Percentiles rank a stretch among this genome's conserved stretches.
Evolutionary conservation across 1,284 basidiomycete genomes (phyloP).

Genomic region (Pyrrhoderma noxium): DNA sequence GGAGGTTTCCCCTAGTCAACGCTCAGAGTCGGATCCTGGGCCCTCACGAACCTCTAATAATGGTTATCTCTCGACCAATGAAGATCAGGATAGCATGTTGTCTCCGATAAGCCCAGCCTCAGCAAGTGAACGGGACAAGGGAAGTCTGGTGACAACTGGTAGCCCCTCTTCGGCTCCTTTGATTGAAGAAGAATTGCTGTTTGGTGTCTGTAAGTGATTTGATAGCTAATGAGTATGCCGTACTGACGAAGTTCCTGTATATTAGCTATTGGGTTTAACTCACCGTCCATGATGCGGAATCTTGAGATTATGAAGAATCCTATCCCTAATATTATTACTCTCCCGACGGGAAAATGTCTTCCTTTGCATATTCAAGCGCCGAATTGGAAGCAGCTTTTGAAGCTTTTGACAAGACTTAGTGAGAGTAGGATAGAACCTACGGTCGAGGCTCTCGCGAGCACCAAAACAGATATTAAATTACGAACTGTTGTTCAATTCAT

Average conservation of each 20-base stretch:
- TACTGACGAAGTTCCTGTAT: no score
- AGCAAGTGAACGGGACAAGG: not conserved
- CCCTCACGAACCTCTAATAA: no score
- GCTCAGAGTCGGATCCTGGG: no score
- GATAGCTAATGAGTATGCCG: not conserved
- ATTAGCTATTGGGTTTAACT: constrained; percentile 57
- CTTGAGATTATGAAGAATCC: constrained; percentile 40
- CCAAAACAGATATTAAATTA: constrained; percentile 50
- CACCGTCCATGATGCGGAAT: constrained; percentile 46
- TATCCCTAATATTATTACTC: constrained; percentile 62
- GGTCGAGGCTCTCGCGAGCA: constrained; percentile 52
- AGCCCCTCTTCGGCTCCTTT: constrained; percentile 8
- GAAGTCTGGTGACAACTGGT: constrained; percentile 1
- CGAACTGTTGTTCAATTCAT: constrained; percentile 71
- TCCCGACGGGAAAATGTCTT: constrained; percentile 60
- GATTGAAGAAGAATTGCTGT: constrained; percentile 18
- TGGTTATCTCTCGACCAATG: no score
- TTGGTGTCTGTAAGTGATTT: constrained; percentile 18
- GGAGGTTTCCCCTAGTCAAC: not conserved
- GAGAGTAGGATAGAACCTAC: constrained; percentile 63
- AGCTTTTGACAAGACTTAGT: constrained; percentile 62
- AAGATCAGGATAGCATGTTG: not conserved
- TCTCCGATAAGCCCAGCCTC: constrained; percentile 1
- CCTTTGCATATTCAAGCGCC: constrained; percentile 66
- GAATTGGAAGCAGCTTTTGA: constrained; percentile 64